phyloP scores from a whole-genome alignment of 2,329 filamentous ascomycete species.

The Aplosporella prunicola region DNA sequence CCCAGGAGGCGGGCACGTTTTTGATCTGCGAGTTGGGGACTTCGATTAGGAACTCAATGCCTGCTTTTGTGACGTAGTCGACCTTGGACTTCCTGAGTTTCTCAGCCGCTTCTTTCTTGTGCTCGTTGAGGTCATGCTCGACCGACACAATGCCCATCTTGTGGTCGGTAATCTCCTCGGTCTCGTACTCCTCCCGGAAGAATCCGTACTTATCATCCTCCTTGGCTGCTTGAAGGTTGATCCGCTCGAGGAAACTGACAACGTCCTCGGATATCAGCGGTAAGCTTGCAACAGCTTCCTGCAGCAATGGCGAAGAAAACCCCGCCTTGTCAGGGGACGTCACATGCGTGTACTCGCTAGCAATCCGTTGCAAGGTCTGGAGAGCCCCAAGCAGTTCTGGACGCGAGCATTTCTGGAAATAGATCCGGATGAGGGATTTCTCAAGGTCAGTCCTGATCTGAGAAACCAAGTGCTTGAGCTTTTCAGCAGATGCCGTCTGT shows the following conservation, averaged over 20 bases:
- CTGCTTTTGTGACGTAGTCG: conserved; percentile 72
- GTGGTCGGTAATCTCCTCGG: conserved; percentile 77
- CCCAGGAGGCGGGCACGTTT: conserved; percentile 86
- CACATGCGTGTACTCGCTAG: conserved; percentile 63
- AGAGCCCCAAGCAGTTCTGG: conserved; percentile 78
- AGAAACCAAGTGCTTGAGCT: conserved; percentile 60
- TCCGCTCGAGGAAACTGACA: conserved; percentile 66
- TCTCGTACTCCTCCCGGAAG: conserved; percentile 80
- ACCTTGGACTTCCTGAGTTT: conserved; percentile 64
- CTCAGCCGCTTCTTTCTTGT: conserved; percentile 60
- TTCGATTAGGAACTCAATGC: conserved; percentile 92
- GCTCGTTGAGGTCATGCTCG: conserved; percentile 75
- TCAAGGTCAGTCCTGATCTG: conserved; percentile 76
- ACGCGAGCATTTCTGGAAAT: conserved; percentile 90
- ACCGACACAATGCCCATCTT: conserved; percentile 91
- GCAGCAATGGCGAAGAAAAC: conserved; percentile 62
- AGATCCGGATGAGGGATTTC: conserved; percentile 86
- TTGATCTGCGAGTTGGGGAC: conserved; percentile 76
- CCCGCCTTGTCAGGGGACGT: conserved; percentile 56
- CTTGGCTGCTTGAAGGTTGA: conserved; percentile 74
- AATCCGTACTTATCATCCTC: conserved; percentile 90
- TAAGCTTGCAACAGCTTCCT: conserved; percentile 61
- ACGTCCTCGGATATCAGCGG: conserved; percentile 68
- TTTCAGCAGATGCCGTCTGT: conserved; percentile 59
- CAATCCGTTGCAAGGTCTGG: conserved; percentile 74